These are phyloP conservation scores for Skeletonema grethae DNA, from an alignment of 108 stramenopile genomes.

Conservation along the genomic window DNA sequence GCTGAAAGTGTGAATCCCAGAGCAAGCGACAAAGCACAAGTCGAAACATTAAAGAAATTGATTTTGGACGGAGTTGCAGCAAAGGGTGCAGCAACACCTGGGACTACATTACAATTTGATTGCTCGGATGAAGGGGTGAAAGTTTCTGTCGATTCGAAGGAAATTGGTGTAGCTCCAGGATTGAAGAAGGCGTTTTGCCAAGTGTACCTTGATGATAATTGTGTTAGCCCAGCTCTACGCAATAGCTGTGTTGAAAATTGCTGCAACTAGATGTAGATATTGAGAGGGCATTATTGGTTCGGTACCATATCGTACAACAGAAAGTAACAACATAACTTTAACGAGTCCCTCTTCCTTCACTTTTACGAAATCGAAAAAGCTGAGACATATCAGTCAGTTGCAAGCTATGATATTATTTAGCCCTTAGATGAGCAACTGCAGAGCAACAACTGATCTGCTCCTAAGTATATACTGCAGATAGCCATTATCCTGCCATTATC, in stretches of 20 bases:
- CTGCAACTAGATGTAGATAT: slow-evolving; percentile 26
- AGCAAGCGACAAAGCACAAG: slow-evolving; percentile 49
- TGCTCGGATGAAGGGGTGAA: slow-evolving; percentile 60
- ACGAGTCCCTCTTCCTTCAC: too few relatives aligned
- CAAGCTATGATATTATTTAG: too few relatives aligned
- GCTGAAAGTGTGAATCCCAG: slow-evolving; percentile 79
- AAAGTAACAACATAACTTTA: neutral
- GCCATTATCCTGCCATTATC: too few relatives aligned
- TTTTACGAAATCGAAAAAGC: too few relatives aligned
- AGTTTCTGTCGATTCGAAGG: slow-evolving; percentile 73
- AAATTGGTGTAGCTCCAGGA: slow-evolving; percentile 61
- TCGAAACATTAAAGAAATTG: slow-evolving; percentile 66
- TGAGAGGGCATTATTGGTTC: neutral
- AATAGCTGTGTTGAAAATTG: slow-evolving; percentile 74
- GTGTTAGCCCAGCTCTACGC: slow-evolving; percentile 65
- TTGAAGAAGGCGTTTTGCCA: slow-evolving; percentile 76
- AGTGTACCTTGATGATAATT: slow-evolving; percentile 84
- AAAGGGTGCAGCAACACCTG: slow-evolving; percentile 71
- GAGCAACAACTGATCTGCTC: too few relatives aligned
- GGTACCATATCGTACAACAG: too few relatives aligned
- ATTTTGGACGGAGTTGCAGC: slow-evolving; percentile 71
- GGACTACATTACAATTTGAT: slow-evolving; percentile 76
- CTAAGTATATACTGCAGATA: too few relatives aligned
- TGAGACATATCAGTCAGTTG: too few relatives aligned
- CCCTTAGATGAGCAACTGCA: too few relatives aligned